Base-by-base conservation (phyloP, 805 yeast species). In the Ogataea nitratoaversa region DNA sequence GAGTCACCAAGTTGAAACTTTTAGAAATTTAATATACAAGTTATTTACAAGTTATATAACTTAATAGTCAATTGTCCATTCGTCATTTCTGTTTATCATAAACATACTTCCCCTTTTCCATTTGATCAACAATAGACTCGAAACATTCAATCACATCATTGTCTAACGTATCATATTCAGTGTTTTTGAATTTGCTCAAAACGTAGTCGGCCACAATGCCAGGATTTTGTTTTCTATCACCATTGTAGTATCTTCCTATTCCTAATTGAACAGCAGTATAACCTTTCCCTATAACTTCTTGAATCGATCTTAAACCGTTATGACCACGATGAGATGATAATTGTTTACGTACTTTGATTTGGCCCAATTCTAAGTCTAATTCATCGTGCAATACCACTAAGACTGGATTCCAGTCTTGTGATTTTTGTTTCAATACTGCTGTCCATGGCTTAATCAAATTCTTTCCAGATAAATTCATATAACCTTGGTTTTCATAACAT, bases 361-460 rank as follows among this genome's bases (percentile, higher is more conserved):
- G 74, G 0, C 97, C 96, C 3, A 80, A 48, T 0, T 73, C 74
- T 12, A 80, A 56, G 43, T 79, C 82, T 33, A 89, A 57, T 49
- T 90, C 97, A 57, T 90, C 97, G 56, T 86, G 95, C 1, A 89
- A 52, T 0, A 88, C 73, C 2, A 88, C 68, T 43, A 79, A 64
- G 8, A 55, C 62, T 2, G 74, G 67, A 36, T 68, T 55, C 34
- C 52, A 53, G 6, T 50, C 50, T 8, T 50, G 31, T 43, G 49
- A 30, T 41, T 52, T 34, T 48, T 49, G 32, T 45, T 54, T 44
- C 38, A 57, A 44, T 37, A 74, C 50, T 39, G 60, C 53, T n/a
- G 57, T 51, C 78, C 79, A 79, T 8, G 72, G 63, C 13, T 69
- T 71, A 7, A 60, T 51, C 1, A 84, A 65, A 0, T 79, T 72